Percentiles rank a stretch among this genome's conserved stretches.
Conservation (phyloP, 805 yeast species). For the Dipodascus geniculatus region DNA sequence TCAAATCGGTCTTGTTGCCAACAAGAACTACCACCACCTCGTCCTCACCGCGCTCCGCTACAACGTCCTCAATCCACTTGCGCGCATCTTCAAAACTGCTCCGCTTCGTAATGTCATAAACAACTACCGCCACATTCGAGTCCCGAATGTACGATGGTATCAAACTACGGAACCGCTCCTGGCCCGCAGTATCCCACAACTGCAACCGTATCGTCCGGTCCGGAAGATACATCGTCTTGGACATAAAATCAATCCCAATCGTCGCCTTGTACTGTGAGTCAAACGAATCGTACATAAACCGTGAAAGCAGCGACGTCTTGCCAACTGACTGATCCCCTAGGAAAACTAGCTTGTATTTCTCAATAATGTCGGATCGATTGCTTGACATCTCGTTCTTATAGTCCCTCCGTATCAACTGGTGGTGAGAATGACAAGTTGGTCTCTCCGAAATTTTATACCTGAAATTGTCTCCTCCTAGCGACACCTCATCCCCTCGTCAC, state of each 20-base stretch:
- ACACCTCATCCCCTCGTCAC: too few relatives aligned
- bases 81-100: constrained; percentile 74
- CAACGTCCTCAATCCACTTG: constrained; percentile 92
- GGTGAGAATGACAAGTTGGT: too few relatives aligned
- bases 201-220: constrained; percentile 92
- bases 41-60: constrained; percentile 70
- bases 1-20: constrained; percentile 84
- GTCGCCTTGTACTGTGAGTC: constrained; percentile 93
- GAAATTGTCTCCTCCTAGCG: too few relatives aligned
- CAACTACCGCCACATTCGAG: constrained; percentile 93
- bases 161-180: constrained; percentile 86
- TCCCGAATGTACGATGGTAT: constrained; percentile 95
- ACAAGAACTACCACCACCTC: constrained; percentile 84
- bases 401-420: background rate
- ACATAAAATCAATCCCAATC: constrained; percentile 89
- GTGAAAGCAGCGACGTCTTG: constrained; percentile 88
- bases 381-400: background rate
- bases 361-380: constrained; percentile 18
- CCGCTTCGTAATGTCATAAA: constrained; percentile 75
- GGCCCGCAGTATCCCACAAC: constrained; percentile 97
- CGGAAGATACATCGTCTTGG: constrained; percentile 90
- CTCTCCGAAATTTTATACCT: too few relatives aligned
- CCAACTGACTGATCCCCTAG: constrained; percentile 96
- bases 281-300: constrained; percentile 96
- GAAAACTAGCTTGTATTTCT: constrained; percentile 57